Evolutionary conservation across 768 basidiomycete species (phyloP).

Genomic region (Sarcodon sp.): DNA sequence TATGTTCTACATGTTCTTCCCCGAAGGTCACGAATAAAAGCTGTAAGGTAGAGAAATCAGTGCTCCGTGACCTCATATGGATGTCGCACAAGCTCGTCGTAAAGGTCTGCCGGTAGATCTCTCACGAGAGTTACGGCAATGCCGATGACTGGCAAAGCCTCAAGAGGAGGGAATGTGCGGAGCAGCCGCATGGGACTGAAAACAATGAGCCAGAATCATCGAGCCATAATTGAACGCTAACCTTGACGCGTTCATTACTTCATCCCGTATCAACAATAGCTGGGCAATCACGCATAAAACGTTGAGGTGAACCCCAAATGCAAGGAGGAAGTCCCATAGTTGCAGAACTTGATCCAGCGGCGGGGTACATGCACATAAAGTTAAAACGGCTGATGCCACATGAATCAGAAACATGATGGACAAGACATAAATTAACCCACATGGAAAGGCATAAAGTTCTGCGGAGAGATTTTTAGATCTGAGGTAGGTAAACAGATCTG

Average conservation of each 20-base stretch:
- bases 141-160: constrained; percentile 78
- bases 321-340: constrained; percentile 95
- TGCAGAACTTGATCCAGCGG: constrained; percentile 90
- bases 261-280: constrained; percentile 77
- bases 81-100: constrained; percentile 82
- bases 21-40: too few relatives aligned
- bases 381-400: constrained; percentile 61
- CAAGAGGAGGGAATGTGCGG: constrained; percentile 86
- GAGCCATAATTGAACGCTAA: constrained; percentile 20
- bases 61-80: constrained; percentile 45
- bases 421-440: constrained; percentile 30
- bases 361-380: constrained; percentile 92
- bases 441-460: constrained; percentile 96
- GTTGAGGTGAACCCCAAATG: constrained; percentile 94
- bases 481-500: constrained; percentile 69
- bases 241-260: constrained; percentile 83
- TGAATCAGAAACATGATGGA: neutral
- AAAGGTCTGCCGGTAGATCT: constrained; percentile 77
- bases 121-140: constrained; percentile 91
- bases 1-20: too few relatives aligned
- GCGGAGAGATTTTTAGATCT: constrained; percentile 87
- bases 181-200: constrained; percentile 87
- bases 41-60: neutral
- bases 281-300: constrained; percentile 97
- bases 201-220: neutral